Evolutionary conservation across 2,329 filamentous ascomycete genomes (phyloP).

Genomic region (Neopestalotiopsis rosae): DNA sequence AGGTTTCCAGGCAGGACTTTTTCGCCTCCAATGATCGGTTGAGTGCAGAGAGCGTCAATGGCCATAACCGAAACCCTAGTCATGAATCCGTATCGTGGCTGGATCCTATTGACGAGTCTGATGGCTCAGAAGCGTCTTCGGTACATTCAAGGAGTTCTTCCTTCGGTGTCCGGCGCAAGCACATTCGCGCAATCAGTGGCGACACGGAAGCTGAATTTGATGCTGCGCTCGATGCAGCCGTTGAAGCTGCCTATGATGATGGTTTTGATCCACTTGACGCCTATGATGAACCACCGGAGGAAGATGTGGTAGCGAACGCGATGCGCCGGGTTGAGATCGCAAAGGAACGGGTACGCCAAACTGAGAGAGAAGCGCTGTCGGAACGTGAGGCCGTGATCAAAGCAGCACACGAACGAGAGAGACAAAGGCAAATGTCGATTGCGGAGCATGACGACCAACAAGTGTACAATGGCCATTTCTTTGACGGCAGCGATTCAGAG

Average conservation of each 20-base stretch:
- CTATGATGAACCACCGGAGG: slow-evolving; percentile 43
- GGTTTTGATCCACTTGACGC: slow-evolving; percentile 76
- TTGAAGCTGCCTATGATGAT: slow-evolving; percentile 95
- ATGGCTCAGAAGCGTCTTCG: slow-evolving; percentile 78
- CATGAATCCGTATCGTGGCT: slow-evolving; percentile 89
- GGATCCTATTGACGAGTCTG: slow-evolving; percentile 93
- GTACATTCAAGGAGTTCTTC: slow-evolving; percentile 81
- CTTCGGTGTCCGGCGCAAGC: slow-evolving; percentile 69
- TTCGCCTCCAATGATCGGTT: slow-evolving; percentile 34
- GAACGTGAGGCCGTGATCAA: slow-evolving; percentile 67
- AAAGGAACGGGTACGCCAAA: slow-evolving; percentile 76
- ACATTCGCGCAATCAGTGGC: slow-evolving; percentile 70
- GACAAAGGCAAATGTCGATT: slow-evolving; percentile 44
- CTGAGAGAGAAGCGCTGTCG: slow-evolving; percentile 71
- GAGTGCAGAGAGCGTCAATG: slow-evolving; percentile 26
- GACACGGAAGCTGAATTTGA: slow-evolving; percentile 90
- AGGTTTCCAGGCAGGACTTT: slow-evolving; percentile 43
- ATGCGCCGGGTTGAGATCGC: slow-evolving; percentile 74
- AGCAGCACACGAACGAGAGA: slow-evolving; percentile 64
- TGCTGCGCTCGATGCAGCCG: slow-evolving; percentile 90
- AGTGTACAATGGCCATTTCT: slow-evolving; percentile 60
- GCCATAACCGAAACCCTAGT: slow-evolving; percentile 66
- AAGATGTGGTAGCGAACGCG: slow-evolving; percentile 57
- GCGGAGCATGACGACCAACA: slow-evolving; percentile 48
- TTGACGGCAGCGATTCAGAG: slow-evolving; percentile 67